A percentile compares a stretch with the other conserved stretches of the same genome.
Evolutionary conservation across 495 filamentous ascomycete genomes (phyloP).

Genomic region (Neurospora pannonica): DNA sequence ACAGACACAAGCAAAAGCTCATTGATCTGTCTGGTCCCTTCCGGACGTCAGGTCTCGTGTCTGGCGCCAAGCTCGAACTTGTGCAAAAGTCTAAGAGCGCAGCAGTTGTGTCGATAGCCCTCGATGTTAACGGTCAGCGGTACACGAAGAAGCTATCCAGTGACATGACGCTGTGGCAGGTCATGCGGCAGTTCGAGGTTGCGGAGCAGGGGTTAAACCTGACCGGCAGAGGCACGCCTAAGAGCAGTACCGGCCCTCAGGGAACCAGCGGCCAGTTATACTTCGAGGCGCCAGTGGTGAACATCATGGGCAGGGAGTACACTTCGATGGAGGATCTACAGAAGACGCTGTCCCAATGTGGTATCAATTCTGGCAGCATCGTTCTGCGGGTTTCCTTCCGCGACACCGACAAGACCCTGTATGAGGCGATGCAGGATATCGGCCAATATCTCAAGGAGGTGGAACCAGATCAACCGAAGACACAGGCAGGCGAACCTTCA

Average conservation of each 20-base stretch:
- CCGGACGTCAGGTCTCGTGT: constrained; percentile 74
- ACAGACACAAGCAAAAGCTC: constrained; percentile 68
- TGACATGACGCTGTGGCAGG: constrained; percentile 74
- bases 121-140: constrained; percentile 69
- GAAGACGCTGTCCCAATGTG: constrained; percentile 77
- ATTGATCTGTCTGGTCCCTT: constrained; percentile 76
- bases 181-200: constrained; percentile 81
- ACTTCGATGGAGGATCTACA: constrained; percentile 71
- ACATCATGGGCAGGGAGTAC: constrained; percentile 69
- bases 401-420: constrained; percentile 65
- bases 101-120: constrained; percentile 70
- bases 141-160: constrained; percentile 75
- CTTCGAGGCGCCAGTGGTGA: constrained; percentile 78
- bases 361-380: constrained; percentile 71
- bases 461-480: constrained; percentile 15
- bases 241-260: constrained; percentile 37
- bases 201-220: constrained; percentile 58
- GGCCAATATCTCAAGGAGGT: constrained; percentile 52
- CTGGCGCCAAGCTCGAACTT: constrained; percentile 87
- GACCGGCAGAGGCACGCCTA: constrained; percentile 65
- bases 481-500: neutral
- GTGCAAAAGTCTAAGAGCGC: constrained; percentile 75
- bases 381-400: constrained; percentile 69
- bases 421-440: constrained; percentile 78
- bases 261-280: constrained; percentile 64